Evolutionary conservation across 805 yeast genomes (phyloP), one percentile per base, ranked within the genome.

Genomic region (Pichia thaimueangensis): DNA sequence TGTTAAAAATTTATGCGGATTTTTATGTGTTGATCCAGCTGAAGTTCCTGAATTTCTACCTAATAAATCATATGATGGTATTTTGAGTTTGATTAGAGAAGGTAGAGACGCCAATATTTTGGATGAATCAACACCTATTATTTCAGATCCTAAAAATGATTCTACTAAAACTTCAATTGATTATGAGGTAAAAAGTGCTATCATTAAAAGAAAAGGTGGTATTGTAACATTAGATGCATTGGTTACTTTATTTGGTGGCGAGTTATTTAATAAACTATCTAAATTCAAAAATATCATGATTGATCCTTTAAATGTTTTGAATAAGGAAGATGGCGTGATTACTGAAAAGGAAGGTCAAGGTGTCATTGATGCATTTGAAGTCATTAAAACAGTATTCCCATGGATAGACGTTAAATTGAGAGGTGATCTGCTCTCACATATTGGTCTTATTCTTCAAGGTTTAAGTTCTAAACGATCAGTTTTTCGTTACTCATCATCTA

Each of bases 41-140:
- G 97, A 89, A 57, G 96, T 91, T 25, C 98, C 98, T 2, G 97
- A 87, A 55, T 93, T 86, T 56, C 69, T 70, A 13, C 80, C 83
- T 35, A 84, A 85, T 52, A 73, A 74, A 30, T 61, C 64, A 12
- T 67, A 71, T 43, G 77, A 74, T 35, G 65, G 66, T 12, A 82
- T 91, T 11, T 63, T 89, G 41, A 86, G 96, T 1, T 69, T 88
- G 51, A 69, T 77, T 42, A 86, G 86, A 53, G 96, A 87, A 51
- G 94, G 86, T 49, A 76, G 81, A 1, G 70, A 70, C 38, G 73
- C 71, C 0, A 74, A 71, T 0, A 33, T 37, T 27, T 32, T 35
- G 17, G 45, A 40, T 20, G 45, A 45, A 21, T 6, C 27, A 19
- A 5, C 35, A 12, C 19, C 19, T 11, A 19, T n/a, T 20, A 27